Evolutionary conservation across 2,329 filamentous ascomycete species (phyloP).

Genomic region (Cladobotryum mycophilum): DNA sequence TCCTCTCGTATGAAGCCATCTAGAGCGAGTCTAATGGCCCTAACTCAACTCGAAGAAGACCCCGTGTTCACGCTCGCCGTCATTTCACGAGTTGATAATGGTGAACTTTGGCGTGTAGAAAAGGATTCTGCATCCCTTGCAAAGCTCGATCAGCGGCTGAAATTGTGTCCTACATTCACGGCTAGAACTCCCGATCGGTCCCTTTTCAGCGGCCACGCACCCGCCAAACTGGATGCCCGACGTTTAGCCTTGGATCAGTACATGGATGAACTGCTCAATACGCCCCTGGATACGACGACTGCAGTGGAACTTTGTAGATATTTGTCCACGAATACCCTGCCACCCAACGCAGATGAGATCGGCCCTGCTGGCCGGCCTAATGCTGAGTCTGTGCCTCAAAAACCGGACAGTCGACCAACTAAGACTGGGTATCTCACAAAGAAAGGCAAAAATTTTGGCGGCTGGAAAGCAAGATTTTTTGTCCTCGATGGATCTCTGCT

Average conservation of each 20-base stretch:
- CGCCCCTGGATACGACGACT: conserved; percentile 67
- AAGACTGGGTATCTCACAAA: conserved; percentile 94
- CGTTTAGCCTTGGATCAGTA: conserved; percentile 76
- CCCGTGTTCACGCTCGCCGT: conserved; percentile 90
- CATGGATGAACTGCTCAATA: conserved; percentile 78
- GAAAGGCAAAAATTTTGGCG: conserved; percentile 95
- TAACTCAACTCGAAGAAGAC: conserved; percentile 80
- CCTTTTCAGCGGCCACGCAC: conserved; percentile 86
- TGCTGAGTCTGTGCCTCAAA: conserved; percentile 26
- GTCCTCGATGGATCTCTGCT: conserved; percentile 56
- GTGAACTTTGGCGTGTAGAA: conserved; percentile 88
- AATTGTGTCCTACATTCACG: conserved; percentile 63
- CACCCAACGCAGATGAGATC: conserved; percentile 55
- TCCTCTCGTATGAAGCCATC: conserved; percentile 95
- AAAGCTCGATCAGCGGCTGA: conserved; percentile 76
- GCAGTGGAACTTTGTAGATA: conserved; percentile 83
- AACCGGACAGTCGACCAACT: conserved; percentile 59
- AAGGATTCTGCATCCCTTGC: conserved; percentile 79
- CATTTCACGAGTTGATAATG: conserved; percentile 66
- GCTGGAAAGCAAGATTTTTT: conserved; percentile 83
- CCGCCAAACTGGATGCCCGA: conserved; percentile 85
- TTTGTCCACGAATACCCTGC: conserved; percentile 62
- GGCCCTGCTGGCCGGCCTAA: conserved; percentile 11
- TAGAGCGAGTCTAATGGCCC: conserved; percentile 71
- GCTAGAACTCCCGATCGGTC: conserved; percentile 76